Evolutionary conservation across 2,329 filamentous ascomycete species (phyloP).

Genomic region (Colletotrichum coccodes): DNA sequence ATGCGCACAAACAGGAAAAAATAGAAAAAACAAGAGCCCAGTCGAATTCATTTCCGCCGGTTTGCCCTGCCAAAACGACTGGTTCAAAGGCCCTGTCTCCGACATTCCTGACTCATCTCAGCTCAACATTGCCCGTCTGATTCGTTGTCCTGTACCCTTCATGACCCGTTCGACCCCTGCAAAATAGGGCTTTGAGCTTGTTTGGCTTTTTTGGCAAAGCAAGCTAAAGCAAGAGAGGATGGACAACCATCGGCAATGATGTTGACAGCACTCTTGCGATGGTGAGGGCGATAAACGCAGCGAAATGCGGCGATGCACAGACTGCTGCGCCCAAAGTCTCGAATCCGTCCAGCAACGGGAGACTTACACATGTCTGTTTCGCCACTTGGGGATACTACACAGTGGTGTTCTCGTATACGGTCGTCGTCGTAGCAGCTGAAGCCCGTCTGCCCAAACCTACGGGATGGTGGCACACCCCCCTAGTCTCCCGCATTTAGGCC

Average conservation of each 20-base stretch:
- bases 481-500: slow-evolving; percentile 25
- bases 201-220: slow-evolving; percentile 22
- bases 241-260: background rate
- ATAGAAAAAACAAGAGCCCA: slow-evolving; percentile 12
- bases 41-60: slow-evolving; percentile 14
- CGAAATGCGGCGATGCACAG: background rate
- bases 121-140: background rate
- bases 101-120: slow-evolving; percentile 28
- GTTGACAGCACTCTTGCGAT: background rate
- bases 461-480: slow-evolving; percentile 5
- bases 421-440: background rate
- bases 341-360: slow-evolving; percentile 22
- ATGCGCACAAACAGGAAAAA: slow-evolving; percentile 21
- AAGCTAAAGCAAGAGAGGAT: background rate
- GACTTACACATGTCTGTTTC: slow-evolving; percentile 25
- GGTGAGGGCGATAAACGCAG: background rate
- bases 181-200: slow-evolving; percentile 25
- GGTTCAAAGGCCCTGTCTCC: slow-evolving; percentile 1
- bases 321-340: background rate
- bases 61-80: slow-evolving; percentile 18
- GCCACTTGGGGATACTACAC: background rate
- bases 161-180: slow-evolving; percentile 17
- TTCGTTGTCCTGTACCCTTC: slow-evolving; percentile 15
- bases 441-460: slow-evolving; percentile 14
- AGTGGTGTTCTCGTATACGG: background rate